Conservation (phyloP, 2,329 filamentous ascomycete species). For the Aspergillus pseudonomiae region DNA sequence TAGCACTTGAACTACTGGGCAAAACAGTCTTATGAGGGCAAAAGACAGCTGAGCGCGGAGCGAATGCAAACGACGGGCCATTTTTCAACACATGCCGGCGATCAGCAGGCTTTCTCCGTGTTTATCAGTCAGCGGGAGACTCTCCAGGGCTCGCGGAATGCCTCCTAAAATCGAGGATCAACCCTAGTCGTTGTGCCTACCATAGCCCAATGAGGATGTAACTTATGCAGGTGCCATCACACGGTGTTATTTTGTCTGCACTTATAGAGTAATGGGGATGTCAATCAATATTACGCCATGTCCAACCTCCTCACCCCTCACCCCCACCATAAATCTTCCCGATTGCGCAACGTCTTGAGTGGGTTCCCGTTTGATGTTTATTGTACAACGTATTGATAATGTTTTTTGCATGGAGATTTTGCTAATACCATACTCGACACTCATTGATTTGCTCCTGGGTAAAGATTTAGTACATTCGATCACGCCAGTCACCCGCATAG, state of each 20-base stretch:
- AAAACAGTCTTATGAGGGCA: not conserved
- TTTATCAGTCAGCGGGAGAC: not conserved
- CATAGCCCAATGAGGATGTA: not conserved
- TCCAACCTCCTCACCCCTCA: not conserved
- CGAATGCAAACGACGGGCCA: not conserved
- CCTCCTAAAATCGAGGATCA: not conserved
- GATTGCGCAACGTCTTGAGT: not conserved
- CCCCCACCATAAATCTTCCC: not conserved
- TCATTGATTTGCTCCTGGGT: constrained; percentile 5
- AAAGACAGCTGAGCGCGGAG: not conserved
- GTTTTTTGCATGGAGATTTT: not conserved
- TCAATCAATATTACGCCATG: not conserved
- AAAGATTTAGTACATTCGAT: not conserved
- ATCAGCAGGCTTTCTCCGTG: not conserved
- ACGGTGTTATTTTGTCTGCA: not conserved
- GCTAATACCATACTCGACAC: not conserved
- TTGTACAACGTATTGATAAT: not conserved
- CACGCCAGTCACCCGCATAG: not conserved
- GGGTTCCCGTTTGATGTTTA: not conserved
- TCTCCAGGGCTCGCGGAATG: not conserved
- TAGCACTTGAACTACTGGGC: not conserved
- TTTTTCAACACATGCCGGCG: not conserved
- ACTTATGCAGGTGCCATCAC: not conserved
- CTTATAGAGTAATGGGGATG: not conserved
- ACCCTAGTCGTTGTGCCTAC: not conserved